A percentile compares a stretch with the other conserved stretches of the same genome.
Conservation (phyloP, 1,139 yeast genomes). For the Casaregolazyma lundiana region DNA sequence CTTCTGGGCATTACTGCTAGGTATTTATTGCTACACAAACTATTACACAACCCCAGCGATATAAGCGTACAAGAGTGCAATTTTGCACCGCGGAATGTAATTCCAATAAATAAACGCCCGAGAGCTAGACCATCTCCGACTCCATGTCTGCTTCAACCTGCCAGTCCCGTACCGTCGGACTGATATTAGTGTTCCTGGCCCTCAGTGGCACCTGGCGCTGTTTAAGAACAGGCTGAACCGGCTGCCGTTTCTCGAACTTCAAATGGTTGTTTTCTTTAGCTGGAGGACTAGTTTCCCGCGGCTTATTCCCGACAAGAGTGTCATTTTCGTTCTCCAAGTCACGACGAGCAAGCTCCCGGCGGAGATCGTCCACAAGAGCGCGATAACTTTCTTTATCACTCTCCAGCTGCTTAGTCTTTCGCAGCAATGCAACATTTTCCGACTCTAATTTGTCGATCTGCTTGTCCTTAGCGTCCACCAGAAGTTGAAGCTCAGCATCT, state of each 20-base stretch:
- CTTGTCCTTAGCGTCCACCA: neutral
- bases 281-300: neutral
- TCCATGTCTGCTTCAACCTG: slow-evolving; percentile 8
- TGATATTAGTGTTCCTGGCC: neutral
- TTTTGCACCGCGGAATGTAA: neutral
- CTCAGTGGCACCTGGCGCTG: neutral
- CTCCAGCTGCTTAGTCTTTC: slow-evolving; percentile 2
- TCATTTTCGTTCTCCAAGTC: neutral
- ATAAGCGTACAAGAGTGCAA: no score
- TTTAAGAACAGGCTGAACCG: neutral
- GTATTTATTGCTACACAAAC: no score
- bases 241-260: neutral
- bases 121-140: slow-evolving; percentile 1
- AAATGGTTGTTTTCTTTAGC: neutral
- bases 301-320: neutral
- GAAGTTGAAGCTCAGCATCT: neutral
- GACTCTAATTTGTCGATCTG: neutral
- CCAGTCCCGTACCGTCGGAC: slow-evolving; percentile 3
- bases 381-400: neutral
- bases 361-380: neutral
- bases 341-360: neutral
- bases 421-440: slow-evolving; percentile 5
- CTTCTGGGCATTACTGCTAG: neutral
- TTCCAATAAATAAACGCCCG: neutral
- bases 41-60: no score